phyloP scores from a whole-genome alignment of 2,329 filamentous ascomycete genomes.

The Huntiella bhutanensis region DNA sequence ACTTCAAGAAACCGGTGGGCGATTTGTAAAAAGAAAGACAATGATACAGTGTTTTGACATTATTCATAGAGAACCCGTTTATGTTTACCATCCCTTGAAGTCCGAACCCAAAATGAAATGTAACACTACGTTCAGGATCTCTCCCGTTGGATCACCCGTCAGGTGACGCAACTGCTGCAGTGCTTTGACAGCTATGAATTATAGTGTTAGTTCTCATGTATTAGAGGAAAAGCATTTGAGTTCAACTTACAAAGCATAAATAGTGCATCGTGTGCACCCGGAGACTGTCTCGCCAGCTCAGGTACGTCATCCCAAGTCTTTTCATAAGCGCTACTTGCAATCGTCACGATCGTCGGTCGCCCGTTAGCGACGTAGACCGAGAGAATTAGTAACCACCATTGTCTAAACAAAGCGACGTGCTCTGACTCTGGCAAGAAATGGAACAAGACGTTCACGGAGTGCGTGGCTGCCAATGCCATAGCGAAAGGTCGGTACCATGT shows the following conservation, averaged over 20 bases:
- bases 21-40: too few relatives aligned
- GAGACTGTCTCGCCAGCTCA: conserved; percentile 48
- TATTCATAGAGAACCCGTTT: too few relatives aligned
- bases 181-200: too few relatives aligned
- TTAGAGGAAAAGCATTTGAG: too few relatives aligned
- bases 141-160: too few relatives aligned
- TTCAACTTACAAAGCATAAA: conserved; percentile 54
- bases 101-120: too few relatives aligned
- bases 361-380: conserved; percentile 59
- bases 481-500: conserved; percentile 69
- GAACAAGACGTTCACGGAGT: conserved; percentile 73
- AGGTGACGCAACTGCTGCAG: too few relatives aligned
- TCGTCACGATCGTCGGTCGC: conserved; percentile 52
- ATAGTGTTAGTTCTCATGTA: too few relatives aligned
- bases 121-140: too few relatives aligned
- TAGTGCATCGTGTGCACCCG: conserved; percentile 55
- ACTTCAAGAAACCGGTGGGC: background rate
- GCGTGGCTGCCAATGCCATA: conserved; percentile 66
- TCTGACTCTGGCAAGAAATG: conserved; percentile 55
- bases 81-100: too few relatives aligned
- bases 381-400: conserved; percentile 80
- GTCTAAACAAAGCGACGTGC: conserved; percentile 54
- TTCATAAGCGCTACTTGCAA: conserved; percentile 45
- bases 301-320: conserved; percentile 61
- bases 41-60: too few relatives aligned